Evolutionary conservation across 2,329 filamentous ascomycete genomes (phyloP), one percentile per base, ranked within the genome.

Genomic region (Arthroderma sp.): DNA sequence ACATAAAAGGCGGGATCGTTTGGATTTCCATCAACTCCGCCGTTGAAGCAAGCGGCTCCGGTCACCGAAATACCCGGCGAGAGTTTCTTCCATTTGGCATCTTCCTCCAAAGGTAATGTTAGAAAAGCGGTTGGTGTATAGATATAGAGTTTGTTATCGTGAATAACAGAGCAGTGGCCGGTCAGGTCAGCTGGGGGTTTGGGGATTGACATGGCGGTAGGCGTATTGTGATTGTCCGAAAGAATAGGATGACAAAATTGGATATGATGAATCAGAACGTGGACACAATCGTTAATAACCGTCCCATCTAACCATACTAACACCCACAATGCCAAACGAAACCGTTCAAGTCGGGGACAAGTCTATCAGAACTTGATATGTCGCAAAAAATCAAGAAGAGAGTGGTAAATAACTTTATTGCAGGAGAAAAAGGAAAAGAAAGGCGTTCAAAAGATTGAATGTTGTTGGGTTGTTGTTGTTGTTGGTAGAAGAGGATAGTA

Each of bases 141-240:
- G 38, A 83, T 80, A 68, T 93, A 96, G 43, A 96, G 77, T 8
- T 80, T 86, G 62, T 87, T 80, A 59, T 87, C 72, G 68, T 85
- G 72, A 50, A 95, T 74, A 57, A 83, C 77, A 47, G 87, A 86
- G 66, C 89, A 96, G 57, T 85, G 80, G 64, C 81, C 78, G 62
- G 79, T 75, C 60, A 95, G 68, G 50, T 80, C 70, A 58, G 78
- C 73, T 43, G 75, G 68, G 43, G 87, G 86, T 57, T 78, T 67
- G 40, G 86, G 86, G 46, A 82, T 70, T 58, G 78, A 69, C 86
- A 93, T 93, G 38, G 56, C 57, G 52, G 48, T 34, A 27, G 15
- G 28, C n/a, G n/a, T 27, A 22, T 31, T 27, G 29, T n/a, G 27
- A 29, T 28, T 10, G 11, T 34, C 30, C 30, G n/a, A 11, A 15